A percentile compares a stretch with the other conserved stretches of the same genome.
phyloP scores from a whole-genome alignment of 2,329 filamentous ascomycete species.

The Aspergillus sp. region DNA sequence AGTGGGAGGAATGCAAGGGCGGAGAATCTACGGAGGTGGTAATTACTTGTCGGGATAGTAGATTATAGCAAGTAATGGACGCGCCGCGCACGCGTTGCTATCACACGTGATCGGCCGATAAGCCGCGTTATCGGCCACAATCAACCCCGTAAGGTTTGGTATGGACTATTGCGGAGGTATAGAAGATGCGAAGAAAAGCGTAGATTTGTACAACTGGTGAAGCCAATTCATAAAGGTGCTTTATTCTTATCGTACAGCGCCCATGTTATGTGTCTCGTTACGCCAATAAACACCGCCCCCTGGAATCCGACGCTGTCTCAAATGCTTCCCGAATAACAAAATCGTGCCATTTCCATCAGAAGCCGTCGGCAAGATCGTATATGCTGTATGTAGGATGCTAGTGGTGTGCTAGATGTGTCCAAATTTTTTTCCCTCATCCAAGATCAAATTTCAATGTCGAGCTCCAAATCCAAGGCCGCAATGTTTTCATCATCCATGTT shows the following conservation, averaged over 20 bases:
- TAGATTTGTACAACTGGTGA: neutral
- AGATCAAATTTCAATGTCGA: conserved; percentile 79
- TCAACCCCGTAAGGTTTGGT: neutral
- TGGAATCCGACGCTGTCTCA: conserved; percentile 13
- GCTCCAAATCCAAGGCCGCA: conserved; percentile 81
- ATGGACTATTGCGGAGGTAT: neutral
- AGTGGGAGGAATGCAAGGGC: conserved; percentile 6
- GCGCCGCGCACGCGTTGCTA: conserved; percentile 22
- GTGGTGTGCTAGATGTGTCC: no score
- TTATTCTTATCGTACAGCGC: conserved; percentile 17
- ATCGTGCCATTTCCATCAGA: conserved; percentile 1
- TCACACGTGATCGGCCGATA: conserved; percentile 18
- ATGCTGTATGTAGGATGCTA: neutral
- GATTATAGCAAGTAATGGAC: neutral
- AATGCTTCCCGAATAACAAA: conserved; percentile 5
- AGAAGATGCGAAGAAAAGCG: neutral
- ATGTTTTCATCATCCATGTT: conserved; percentile 92
- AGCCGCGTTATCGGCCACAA: conserved; percentile 1
- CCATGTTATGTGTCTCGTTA: neutral
- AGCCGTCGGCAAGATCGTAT: neutral
- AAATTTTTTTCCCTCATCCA: neutral
- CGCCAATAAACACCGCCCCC: conserved; percentile 21
- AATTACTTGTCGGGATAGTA: no score
- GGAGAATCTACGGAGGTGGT: conserved; percentile 13
- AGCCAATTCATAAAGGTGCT: neutral